A percentile compares a stretch with the other conserved stretches of the same genome.
Conservation (phyloP, 352 stramenopile genomes). For the Phytophthora quininea region DNA sequence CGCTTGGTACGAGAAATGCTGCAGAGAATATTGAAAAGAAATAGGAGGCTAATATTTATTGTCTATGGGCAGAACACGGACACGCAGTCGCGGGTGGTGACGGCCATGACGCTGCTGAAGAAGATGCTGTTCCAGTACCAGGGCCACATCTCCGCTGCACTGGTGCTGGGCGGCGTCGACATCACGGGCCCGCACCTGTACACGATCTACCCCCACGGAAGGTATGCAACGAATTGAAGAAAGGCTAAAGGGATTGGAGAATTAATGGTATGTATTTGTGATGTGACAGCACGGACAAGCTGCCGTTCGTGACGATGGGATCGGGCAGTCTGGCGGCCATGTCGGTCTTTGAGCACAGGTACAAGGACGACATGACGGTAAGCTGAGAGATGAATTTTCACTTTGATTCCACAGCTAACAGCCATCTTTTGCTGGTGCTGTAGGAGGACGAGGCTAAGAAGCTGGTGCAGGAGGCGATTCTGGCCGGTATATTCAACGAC, state of each 20-base stretch:
- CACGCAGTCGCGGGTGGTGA: constrained; percentile 93
- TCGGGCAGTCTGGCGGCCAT: constrained; percentile 98
- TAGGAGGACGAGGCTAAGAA: constrained; percentile 95
- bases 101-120: constrained; percentile 97
- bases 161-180: constrained; percentile 98
- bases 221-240: constrained; percentile 26
- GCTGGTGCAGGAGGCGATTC: constrained; percentile 96
- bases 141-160: constrained; percentile 94
- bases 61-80: constrained; percentile 61
- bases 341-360: constrained; percentile 95
- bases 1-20: constrained; percentile 68
- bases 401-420: constrained; percentile 4
- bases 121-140: constrained; percentile 97
- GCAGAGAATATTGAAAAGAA: too few relatives aligned
- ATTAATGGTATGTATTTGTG: constrained; percentile 11
- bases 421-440: not conserved
- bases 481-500: constrained; percentile 99
- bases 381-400: not conserved
- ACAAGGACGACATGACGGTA: constrained; percentile 94
- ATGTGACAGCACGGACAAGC: constrained; percentile 88
- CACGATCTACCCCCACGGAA: constrained; percentile 98
- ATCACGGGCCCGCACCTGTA: constrained; percentile 96
- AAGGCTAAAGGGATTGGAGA: not conserved
- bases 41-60: too few relatives aligned
- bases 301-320: constrained; percentile 99